Conservation (phyloP, 768 basidiomycete genomes). For the Tricholoma sp. region DNA sequence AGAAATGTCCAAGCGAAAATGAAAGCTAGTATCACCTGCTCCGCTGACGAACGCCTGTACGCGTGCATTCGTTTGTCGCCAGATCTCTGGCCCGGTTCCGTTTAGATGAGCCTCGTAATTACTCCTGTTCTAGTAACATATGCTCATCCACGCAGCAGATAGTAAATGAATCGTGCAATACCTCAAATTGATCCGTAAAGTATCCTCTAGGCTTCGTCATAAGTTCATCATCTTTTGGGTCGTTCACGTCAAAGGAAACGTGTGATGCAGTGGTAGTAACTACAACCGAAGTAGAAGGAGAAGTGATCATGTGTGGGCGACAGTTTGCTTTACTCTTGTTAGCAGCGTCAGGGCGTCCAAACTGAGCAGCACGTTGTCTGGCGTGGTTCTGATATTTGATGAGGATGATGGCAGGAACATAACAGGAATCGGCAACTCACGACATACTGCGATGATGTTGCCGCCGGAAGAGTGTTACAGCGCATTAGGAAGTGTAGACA, state of each 20-base stretch:
- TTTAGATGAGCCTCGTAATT: slow-evolving; percentile 87
- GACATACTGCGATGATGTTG: slow-evolving; percentile 45
- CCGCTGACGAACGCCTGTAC: slow-evolving; percentile 87
- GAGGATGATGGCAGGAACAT: not conserved
- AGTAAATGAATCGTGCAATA: slow-evolving; percentile 5
- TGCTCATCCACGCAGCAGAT: not conserved
- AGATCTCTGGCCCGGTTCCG: slow-evolving; percentile 93
- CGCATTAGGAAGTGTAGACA: slow-evolving; percentile 1
- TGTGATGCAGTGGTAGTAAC: slow-evolving; percentile 46
- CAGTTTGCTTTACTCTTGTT: slow-evolving; percentile 16
- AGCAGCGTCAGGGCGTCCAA: slow-evolving; percentile 44
- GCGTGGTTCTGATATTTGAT: slow-evolving; percentile 71
- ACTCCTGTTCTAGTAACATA: slow-evolving; percentile 62
- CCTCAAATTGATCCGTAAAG: slow-evolving; percentile 97
- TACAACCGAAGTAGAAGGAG: slow-evolving; percentile 44
- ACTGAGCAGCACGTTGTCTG: slow-evolving; percentile 67
- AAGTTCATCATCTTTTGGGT: slow-evolving; percentile 35
- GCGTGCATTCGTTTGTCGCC: slow-evolving; percentile 83
- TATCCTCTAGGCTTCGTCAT: slow-evolving; percentile 65
- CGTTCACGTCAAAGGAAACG: slow-evolving; percentile 30
- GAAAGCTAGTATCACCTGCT: slow-evolving; percentile 50
- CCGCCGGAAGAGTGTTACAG: not conserved
- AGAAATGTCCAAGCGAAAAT: not conserved
- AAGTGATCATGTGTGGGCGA: slow-evolving; percentile 29
- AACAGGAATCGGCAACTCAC: slow-evolving; percentile 33